Percentiles rank a stretch among this genome's conserved stretches.
Conservation (phyloP, 2,329 filamentous ascomycete genomes). For the Fusarium nelsonii region DNA sequence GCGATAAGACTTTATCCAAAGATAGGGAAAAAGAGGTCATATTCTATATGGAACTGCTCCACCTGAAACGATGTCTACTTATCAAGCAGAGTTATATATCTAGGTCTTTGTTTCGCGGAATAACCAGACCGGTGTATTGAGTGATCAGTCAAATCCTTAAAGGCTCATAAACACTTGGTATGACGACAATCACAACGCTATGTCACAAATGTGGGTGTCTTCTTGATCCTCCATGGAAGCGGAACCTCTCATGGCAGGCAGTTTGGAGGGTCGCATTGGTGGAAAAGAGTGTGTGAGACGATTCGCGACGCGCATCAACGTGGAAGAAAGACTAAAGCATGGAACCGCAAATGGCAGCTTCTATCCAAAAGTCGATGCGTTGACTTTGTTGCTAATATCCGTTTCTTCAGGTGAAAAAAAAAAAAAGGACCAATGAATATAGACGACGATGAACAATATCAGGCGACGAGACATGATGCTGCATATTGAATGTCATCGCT, state of each 20-base stretch:
- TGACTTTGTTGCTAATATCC: neutral
- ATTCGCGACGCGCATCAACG: slow-evolving; percentile 19
- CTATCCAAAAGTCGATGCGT: neutral
- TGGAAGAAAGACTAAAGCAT: neutral
- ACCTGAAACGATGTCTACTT: neutral
- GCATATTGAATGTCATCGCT: slow-evolving; percentile 5
- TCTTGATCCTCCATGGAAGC: neutral
- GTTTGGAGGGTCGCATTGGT: slow-evolving; percentile 15
- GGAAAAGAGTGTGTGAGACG: slow-evolving; percentile 6
- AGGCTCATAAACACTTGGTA: neutral
- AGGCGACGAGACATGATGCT: neutral
- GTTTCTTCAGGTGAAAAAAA: neutral
- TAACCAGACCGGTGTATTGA: neutral
- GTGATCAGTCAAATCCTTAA: neutral
- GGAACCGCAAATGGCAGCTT: neutral
- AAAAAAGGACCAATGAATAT: neutral
- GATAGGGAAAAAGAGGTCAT: neutral
- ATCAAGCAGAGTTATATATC: neutral
- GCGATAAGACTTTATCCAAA: slow-evolving; percentile 1
- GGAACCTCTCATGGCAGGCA: slow-evolving; percentile 16
- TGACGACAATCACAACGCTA: neutral
- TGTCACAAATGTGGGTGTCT: neutral
- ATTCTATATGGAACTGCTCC: neutral
- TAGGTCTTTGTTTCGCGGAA: neutral
- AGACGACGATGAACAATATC: neutral